phyloP scores from a whole-genome alignment of 2,329 filamentous ascomycete genomes.

The Botrytis sinoallii region DNA sequence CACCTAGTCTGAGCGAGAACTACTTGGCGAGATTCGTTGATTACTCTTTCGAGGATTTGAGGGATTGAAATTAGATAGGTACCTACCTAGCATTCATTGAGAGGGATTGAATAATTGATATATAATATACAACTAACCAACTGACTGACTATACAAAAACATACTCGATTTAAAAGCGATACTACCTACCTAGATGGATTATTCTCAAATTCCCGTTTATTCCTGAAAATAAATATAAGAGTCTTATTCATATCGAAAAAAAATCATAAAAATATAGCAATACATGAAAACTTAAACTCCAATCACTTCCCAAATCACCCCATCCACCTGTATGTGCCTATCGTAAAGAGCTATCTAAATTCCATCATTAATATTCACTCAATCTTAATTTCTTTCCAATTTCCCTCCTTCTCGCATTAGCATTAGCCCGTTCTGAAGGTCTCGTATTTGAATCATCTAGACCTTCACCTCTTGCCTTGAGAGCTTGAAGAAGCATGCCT shows the following conservation, averaged over 20 bases:
- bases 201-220: neutral
- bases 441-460: conserved; percentile 47
- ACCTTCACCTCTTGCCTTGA: conserved; percentile 66
- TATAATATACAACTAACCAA: neutral
- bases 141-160: neutral
- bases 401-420: conserved; percentile 58
- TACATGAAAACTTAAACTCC: neutral
- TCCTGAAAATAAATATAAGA: neutral
- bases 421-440: conserved; percentile 57
- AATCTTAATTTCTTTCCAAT: conserved; percentile 72
- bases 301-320: neutral
- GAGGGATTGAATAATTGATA: neutral
- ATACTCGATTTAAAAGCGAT: neutral
- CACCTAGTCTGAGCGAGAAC: too few species aligned
- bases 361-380: conserved; percentile 53
- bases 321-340: neutral
- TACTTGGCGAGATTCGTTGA: neutral
- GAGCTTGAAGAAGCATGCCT: conserved; percentile 85
- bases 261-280: neutral
- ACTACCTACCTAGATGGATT: accelerated
- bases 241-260: neutral
- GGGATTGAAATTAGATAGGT: neutral
- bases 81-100: neutral
- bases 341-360: neutral
- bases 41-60: neutral